These are phyloP conservation scores for Capronia americana DNA, from an alignment of 2,329 filamentous ascomycete species.

Conservation along the genomic window DNA sequence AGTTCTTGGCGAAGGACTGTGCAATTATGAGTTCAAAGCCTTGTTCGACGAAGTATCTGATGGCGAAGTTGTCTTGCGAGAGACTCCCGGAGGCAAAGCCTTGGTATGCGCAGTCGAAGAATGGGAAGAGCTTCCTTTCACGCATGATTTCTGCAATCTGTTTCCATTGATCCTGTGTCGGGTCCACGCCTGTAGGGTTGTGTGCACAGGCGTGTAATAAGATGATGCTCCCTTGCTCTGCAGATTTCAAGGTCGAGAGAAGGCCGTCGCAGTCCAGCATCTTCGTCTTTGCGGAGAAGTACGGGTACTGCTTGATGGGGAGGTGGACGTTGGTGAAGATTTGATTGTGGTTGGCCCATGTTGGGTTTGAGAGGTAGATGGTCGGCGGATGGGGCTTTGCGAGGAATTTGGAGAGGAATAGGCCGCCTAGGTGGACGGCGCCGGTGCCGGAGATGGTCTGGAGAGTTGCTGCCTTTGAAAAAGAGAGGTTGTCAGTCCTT, in stretches of 20 bases:
- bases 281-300: constrained; percentile 88
- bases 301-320: constrained; percentile 82
- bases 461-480: constrained; percentile 68
- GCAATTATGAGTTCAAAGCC: constrained; percentile 74
- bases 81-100: constrained; percentile 92
- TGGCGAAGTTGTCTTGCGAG: constrained; percentile 82
- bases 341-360: constrained; percentile 98
- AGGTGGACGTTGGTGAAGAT: constrained; percentile 93
- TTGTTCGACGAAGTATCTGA: constrained; percentile 90
- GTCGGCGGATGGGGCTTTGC: constrained; percentile 64
- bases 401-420: constrained; percentile 95
- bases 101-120: constrained; percentile 98
- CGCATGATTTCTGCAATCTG: constrained; percentile 80
- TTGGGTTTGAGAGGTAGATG: constrained; percentile 91
- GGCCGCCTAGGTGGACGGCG: constrained; percentile 87
- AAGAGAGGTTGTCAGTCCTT: constrained; percentile 10
- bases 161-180: constrained; percentile 92
- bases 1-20: constrained; percentile 68
- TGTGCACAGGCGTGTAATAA: constrained; percentile 95
- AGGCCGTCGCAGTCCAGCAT: constrained; percentile 93
- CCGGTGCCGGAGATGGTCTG: constrained; percentile 98
- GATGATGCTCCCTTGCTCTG: constrained; percentile 81
- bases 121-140: constrained; percentile 86
- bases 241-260: constrained; percentile 71
- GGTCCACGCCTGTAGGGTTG: constrained; percentile 97